phyloP scores from a whole-genome alignment of 176 grass and related monocot species.

The Aegilops tauschii region DNA sequence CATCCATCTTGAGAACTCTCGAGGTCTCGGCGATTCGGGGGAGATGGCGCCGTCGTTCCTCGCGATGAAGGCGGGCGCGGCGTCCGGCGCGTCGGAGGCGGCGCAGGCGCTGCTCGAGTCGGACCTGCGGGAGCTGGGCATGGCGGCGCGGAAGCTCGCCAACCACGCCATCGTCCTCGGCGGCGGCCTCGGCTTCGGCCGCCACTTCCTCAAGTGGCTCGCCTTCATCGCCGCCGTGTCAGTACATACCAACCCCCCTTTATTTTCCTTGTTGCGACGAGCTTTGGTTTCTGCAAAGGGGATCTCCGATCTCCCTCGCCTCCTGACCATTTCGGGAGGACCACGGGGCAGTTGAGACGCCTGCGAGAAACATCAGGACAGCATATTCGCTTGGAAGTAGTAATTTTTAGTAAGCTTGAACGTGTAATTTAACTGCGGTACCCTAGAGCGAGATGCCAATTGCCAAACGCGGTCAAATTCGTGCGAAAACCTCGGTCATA shows the following conservation, averaged over 20 bases:
- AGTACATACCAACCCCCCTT: neutral
- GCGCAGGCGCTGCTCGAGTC: constrained; percentile 51
- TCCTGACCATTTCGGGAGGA: neutral
- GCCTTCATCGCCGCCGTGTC: constrained; percentile 78
- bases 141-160: constrained; percentile 64
- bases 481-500: neutral
- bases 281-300: neutral
- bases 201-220: constrained; percentile 70
- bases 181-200: constrained; percentile 58
- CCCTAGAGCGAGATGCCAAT: neutral
- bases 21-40: constrained; percentile 13
- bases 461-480: neutral
- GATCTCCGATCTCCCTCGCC: neutral
- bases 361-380: neutral
- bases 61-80: constrained; percentile 51
- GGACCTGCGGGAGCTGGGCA: constrained; percentile 66
- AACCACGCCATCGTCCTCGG: constrained; percentile 67
- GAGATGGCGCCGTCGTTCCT: constrained; percentile 33
- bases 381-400: neutral
- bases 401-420: neutral
- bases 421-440: neutral
- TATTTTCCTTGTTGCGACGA: neutral
- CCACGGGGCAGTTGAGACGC: neutral
- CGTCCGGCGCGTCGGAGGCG: constrained; percentile 25
- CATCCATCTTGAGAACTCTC: neutral